Base-by-base conservation (phyloP, 2,329 filamentous ascomycete species). In the Fusarium dimerum region DNA sequence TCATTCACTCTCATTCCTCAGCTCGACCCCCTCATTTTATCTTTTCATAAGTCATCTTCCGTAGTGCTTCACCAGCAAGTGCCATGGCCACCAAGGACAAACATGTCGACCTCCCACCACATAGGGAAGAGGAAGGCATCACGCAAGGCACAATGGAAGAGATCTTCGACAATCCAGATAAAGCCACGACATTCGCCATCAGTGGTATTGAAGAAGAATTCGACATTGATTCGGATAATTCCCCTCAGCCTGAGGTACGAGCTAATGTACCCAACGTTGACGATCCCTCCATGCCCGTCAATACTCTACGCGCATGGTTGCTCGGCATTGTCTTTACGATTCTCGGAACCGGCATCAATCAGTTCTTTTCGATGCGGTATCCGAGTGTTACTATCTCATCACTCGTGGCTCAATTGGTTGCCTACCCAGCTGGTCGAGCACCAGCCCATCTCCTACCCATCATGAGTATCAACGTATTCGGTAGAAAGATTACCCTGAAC, bases 301-400 rank as follows among this genome's bases (percentile, higher is more conserved):
- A 61, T 54, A 75, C 73, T 52, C 62, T 82, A 64, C 64, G 73
- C 5, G 69, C 70, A 17, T 78, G 76, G 76, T 47, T 75, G 5
- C 64, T 78, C 1, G 76, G 76, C 1, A 67, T 78, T 32, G 44
- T 77, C 29, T 77, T 77, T 46, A 74, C 75, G 6, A 73, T 77
- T 10, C 48, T 78, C n/a, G 76, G 75, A 6, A 71, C 75, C 7
- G 75, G 73, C 5, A 73, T 78, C 45, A 77, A 77, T 53, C 73
- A 76, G 48, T 77, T 78, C 61, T 78, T 78, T 65, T 71, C 70
- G 5, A 67, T 78, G 38, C 70, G 75, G n/a, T 76, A 77, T 51
- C 76, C 76, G 1, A 71, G 71, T 6, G 72, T 78, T 5, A 71
- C 71, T 47, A 78, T 78, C 43, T 73, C 76, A 6, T 73, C 73